phyloP scores from a whole-genome alignment of 306 rosid genomes.

The Malus sieversii region DNA sequence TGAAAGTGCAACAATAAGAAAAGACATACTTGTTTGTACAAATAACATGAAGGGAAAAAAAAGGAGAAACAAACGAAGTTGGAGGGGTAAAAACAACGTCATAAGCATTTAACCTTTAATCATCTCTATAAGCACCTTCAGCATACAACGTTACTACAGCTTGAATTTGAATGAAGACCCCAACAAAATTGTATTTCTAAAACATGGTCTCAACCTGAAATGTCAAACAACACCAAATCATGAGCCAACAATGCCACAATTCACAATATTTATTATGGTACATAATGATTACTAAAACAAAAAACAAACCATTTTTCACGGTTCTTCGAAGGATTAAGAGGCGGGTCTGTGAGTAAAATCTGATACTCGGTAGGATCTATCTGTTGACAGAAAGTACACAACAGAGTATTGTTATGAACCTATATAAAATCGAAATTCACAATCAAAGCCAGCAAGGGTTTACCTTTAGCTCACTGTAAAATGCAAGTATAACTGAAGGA shows the following conservation, averaged over 20 bases:
- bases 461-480: constrained; percentile 78
- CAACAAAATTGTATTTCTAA: constrained; percentile 94
- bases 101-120: constrained; percentile 55
- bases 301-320: constrained; percentile 79
- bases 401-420: background rate
- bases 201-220: constrained; percentile 91
- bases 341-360: constrained; percentile 93
- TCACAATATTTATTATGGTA: background rate
- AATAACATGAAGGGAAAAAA: background rate
- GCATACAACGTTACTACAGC: constrained; percentile 97
- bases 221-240: constrained; percentile 15
- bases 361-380: constrained; percentile 81
- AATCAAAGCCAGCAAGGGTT: constrained; percentile 3
- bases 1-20: background rate
- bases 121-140: constrained; percentile 95
- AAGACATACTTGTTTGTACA: background rate
- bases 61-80: constrained; percentile 1
- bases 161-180: constrained; percentile 89
- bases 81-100: constrained; percentile 17
- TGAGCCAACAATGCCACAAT: background rate
- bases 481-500: constrained; percentile 27
- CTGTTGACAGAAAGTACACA: constrained; percentile 27
- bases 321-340: constrained; percentile 91
- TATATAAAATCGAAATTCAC: background rate
- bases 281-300: background rate